These are phyloP conservation scores for Claviceps cyperi DNA, from an alignment of 2,329 filamentous ascomycete species.

Conservation along the genomic window DNA sequence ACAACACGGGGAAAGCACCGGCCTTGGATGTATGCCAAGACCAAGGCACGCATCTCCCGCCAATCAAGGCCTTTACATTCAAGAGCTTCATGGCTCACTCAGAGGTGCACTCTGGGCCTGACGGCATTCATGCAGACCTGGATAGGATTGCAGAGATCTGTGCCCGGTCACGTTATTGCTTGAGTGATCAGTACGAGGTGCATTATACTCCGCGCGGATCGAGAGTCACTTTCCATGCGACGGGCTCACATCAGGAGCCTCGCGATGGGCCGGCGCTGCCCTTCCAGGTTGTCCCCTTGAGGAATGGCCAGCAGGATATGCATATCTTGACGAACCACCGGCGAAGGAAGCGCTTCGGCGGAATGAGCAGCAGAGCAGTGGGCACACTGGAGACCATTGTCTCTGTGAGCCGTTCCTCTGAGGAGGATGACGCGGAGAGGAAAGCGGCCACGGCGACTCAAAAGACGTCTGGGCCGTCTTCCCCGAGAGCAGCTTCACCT, in stretches of 20 bases:
- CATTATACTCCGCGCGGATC: constrained; percentile 49
- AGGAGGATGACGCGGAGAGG: constrained; percentile 46
- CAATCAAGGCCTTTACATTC: constrained; percentile 49
- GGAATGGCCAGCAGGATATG: constrained; percentile 36
- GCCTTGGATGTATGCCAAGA: constrained; percentile 16
- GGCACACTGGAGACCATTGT: constrained; percentile 53
- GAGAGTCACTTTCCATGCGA: constrained; percentile 31
- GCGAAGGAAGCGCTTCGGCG: constrained; percentile 23
- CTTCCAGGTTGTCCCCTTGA: constrained; percentile 38
- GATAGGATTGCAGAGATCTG: constrained; percentile 55
- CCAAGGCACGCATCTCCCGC: constrained; percentile 36
- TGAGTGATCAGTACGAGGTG: constrained; percentile 54
- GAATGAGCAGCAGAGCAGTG: constrained; percentile 40
- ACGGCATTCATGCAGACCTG: constrained; percentile 41
- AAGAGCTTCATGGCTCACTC: constrained; percentile 48
- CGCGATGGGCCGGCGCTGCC: constrained; percentile 30
- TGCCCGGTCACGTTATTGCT: constrained; percentile 47
- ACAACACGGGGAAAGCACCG: constrained; percentile 19
- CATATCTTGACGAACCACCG: constrained; percentile 19
- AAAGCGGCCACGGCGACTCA: constrained; percentile 36
- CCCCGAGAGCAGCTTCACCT: constrained; percentile 15
- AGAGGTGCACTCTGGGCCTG: constrained; percentile 26
- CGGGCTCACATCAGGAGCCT: constrained; percentile 15
- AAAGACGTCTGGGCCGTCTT: constrained; percentile 13
- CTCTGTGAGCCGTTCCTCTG: constrained; percentile 49